A percentile compares a stretch with the other conserved stretches of the same genome.
Evolutionary conservation across 139 green algal genomes (phyloP).

Genomic region (Edaphochlamys debaryana): DNA sequence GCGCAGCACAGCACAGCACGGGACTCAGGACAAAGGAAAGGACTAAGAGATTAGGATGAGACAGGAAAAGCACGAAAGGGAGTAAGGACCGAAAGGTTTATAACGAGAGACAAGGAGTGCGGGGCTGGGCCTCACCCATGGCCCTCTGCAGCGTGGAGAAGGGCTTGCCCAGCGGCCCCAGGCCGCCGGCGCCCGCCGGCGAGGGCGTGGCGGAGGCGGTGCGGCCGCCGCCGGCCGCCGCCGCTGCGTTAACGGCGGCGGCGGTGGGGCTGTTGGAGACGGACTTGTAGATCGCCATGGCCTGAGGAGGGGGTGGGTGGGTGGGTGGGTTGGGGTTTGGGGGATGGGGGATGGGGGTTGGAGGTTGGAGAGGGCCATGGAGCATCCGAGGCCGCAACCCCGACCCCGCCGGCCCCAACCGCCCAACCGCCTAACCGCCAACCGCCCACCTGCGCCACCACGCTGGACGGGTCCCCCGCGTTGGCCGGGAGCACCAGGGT

Average conservation of each 20-base stretch:
- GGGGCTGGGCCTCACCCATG: no score
- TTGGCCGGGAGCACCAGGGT: slow-evolving; percentile 90
- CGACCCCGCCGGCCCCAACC: no score
- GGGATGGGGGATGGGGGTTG: background rate
- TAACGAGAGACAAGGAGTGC: no score
- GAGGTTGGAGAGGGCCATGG: background rate
- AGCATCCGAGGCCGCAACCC: background rate
- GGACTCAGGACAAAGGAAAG: no score
- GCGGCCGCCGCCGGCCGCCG: background rate
- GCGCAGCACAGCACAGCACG: no score
- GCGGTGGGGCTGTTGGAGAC: background rate
- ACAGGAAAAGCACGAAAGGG: no score
- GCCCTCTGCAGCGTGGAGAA: background rate
- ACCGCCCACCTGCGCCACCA: slow-evolving; percentile 80
- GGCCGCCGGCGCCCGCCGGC: no score
- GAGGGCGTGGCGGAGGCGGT: background rate
- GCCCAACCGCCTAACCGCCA: background rate
- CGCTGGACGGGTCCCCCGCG: slow-evolving; percentile 77
- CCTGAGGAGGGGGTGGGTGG: background rate
- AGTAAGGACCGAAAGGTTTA: no score
- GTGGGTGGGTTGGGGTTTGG: no score
- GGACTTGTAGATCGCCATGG: slow-evolving; percentile 25
- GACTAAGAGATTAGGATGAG: no score
- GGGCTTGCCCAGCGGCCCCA: background rate
- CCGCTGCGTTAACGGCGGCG: background rate